These are phyloP conservation scores for Daedaleopsis sinensis DNA, from an alignment of 768 basidiomycete species.

Conservation along the genomic window DNA sequence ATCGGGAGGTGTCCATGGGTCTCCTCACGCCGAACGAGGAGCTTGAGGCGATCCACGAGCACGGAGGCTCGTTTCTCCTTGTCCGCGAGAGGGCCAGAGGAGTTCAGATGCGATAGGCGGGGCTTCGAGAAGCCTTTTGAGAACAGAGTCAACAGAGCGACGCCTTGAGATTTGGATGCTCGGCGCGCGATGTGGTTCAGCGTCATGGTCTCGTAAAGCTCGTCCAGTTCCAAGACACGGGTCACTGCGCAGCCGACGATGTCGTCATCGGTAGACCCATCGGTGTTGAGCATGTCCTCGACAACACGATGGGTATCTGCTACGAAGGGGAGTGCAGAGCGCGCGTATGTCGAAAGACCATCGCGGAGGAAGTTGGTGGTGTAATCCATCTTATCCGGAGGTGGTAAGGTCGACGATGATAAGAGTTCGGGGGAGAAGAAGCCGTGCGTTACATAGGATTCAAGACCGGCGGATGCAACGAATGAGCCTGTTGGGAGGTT, in stretches of 20 bases:
- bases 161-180: conserved; percentile 90
- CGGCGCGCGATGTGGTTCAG: conserved; percentile 88
- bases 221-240: conserved; percentile 60
- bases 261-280: neutral
- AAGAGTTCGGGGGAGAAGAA: conserved; percentile 40
- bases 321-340: conserved; percentile 77
- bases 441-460: conserved; percentile 88
- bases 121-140: conserved; percentile 77
- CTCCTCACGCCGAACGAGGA: conserved; percentile 62
- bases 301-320: conserved; percentile 63
- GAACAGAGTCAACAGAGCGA: conserved; percentile 88
- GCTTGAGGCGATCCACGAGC: conserved; percentile 72
- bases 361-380: conserved; percentile 67
- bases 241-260: conserved; percentile 14
- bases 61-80: conserved; percentile 25
- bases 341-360: conserved; percentile 78
- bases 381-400: conserved; percentile 32
- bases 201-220: conserved; percentile 81
- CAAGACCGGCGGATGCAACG: conserved; percentile 91
- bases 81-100: conserved; percentile 15
- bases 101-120: conserved; percentile 26
- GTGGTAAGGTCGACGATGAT: conserved; percentile 33
- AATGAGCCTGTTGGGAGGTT: conserved; percentile 98
- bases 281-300: conserved; percentile 10
- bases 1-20: conserved; percentile 83